These are phyloP conservation scores for Cubamyces sp. DNA, from an alignment of 768 basidiomycete genomes.

Conservation along the genomic window DNA sequence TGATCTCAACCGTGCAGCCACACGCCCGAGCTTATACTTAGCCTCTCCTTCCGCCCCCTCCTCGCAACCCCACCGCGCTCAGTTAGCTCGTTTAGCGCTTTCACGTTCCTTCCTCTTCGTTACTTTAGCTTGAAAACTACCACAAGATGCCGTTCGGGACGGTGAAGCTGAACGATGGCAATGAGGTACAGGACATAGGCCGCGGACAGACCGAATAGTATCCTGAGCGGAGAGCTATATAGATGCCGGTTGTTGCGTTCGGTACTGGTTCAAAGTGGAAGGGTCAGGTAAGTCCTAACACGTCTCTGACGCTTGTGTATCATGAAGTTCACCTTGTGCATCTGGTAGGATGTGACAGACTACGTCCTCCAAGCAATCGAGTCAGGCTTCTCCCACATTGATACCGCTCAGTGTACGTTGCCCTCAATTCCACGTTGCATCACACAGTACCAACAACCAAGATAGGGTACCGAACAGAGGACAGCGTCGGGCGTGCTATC, in stretches of 20 bases:
- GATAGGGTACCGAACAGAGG: slow-evolving; percentile 41
- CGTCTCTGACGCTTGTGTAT: neutral
- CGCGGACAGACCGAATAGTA: neutral
- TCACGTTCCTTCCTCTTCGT: neutral
- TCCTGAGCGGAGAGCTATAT: neutral
- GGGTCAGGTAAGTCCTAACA: slow-evolving; percentile 25
- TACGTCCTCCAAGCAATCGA: slow-evolving; percentile 63
- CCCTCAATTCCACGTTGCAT: neutral
- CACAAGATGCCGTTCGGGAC: slow-evolving; percentile 39
- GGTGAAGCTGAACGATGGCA: slow-evolving; percentile 42
- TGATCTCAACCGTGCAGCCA: neutral
- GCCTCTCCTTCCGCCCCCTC: neutral
- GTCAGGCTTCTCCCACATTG: slow-evolving; percentile 63
- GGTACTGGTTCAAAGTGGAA: slow-evolving; percentile 57
- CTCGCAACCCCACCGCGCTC: neutral
- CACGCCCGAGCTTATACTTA: neutral
- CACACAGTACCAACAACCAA: neutral
- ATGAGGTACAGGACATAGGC: slow-evolving; percentile 30
- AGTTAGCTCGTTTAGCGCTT: neutral
- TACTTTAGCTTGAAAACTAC: neutral
- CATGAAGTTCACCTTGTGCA: no score
- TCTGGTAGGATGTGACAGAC: slow-evolving; percentile 49
- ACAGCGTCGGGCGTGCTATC: slow-evolving; percentile 42
- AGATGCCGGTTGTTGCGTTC: slow-evolving; percentile 68
- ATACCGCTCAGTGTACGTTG: slow-evolving; percentile 57